These are phyloP conservation scores for Triticum monococcum DNA, from an alignment of 176 grass and related monocot species.

Conservation along the genomic window DNA sequence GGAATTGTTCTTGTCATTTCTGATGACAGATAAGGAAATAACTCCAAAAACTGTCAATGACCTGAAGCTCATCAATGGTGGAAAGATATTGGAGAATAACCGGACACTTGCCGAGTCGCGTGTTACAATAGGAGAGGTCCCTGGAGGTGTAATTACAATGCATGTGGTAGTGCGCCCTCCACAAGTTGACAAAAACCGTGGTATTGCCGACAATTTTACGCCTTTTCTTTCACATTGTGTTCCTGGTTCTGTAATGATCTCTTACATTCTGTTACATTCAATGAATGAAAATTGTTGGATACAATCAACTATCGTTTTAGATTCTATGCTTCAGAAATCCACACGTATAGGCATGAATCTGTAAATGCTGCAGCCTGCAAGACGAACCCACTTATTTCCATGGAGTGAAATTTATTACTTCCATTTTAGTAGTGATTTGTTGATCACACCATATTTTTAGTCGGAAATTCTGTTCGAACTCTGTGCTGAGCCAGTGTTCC, in stretches of 20 bases:
- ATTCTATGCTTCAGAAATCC: not conserved
- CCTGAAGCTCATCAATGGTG: conserved; percentile 93
- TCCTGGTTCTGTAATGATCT: conserved; percentile 19
- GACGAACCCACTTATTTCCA: not conserved
- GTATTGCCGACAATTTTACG: conserved; percentile 45
- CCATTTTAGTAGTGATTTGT: not conserved
- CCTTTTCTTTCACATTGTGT: conserved; percentile 3
- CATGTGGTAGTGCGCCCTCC: conserved; percentile 88
- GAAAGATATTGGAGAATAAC: conserved; percentile 90
- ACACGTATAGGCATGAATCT: not conserved
- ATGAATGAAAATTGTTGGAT: not conserved
- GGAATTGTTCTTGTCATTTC: conserved; percentile 23
- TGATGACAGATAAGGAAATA: conserved; percentile 64
- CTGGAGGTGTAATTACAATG: conserved; percentile 91
- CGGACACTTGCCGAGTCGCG: conserved; percentile 71
- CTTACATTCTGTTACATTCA: conserved; percentile 1
- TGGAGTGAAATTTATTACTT: not conserved
- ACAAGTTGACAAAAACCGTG: conserved; percentile 69
- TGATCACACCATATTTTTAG: not conserved
- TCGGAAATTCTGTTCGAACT: not conserved
- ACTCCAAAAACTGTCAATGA: conserved; percentile 78
- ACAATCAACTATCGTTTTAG: not conserved
- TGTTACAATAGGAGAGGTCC: conserved; percentile 77
- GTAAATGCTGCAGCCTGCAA: not conserved
- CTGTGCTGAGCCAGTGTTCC: not conserved